A percentile compares a stretch with the other conserved stretches of the same genome.
These are phyloP conservation scores for Boechera stricta DNA, from an alignment of 345 rosid genomes.

Conservation along the genomic window DNA sequence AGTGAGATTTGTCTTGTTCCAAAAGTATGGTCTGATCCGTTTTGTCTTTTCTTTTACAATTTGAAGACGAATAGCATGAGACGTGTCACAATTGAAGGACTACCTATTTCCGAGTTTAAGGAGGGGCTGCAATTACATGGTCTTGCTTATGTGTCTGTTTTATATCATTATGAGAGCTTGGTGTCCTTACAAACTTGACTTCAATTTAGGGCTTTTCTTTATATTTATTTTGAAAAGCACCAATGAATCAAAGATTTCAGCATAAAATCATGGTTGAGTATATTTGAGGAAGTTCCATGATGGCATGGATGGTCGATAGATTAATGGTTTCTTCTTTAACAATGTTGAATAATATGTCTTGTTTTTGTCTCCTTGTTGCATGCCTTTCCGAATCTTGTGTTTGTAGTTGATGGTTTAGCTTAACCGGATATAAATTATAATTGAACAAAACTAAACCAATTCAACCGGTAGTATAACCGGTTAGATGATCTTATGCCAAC, in stretches of 20 bases:
- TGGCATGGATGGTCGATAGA: too few species aligned
- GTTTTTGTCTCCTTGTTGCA: too few species aligned
- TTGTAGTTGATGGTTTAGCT: too few species aligned
- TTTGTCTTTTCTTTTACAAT: conserved; percentile 22
- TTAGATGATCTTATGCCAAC: too few species aligned
- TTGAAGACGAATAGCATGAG: conserved; percentile 10
- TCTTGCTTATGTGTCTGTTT: conserved; percentile 9
- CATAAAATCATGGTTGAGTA: neutral
- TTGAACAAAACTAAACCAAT: too few species aligned
- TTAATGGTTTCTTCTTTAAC: too few species aligned
- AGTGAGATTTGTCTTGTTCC: conserved; percentile 23
- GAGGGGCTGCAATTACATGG: neutral
- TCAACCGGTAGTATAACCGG: too few species aligned
- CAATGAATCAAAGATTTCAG: neutral
- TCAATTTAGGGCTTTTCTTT: neutral
- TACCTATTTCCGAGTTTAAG: neutral
- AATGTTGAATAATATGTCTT: too few species aligned
- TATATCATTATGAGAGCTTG: conserved; percentile 14
- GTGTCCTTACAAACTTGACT: neutral
- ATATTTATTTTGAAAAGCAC: neutral
- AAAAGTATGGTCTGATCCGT: neutral
- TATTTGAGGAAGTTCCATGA: too few species aligned
- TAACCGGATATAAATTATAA: too few species aligned
- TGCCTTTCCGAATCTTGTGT: too few species aligned
- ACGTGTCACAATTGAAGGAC: neutral